phyloP scores from a whole-genome alignment of 2,329 filamentous ascomycete species.

The Fusarium pseudonygamai region DNA sequence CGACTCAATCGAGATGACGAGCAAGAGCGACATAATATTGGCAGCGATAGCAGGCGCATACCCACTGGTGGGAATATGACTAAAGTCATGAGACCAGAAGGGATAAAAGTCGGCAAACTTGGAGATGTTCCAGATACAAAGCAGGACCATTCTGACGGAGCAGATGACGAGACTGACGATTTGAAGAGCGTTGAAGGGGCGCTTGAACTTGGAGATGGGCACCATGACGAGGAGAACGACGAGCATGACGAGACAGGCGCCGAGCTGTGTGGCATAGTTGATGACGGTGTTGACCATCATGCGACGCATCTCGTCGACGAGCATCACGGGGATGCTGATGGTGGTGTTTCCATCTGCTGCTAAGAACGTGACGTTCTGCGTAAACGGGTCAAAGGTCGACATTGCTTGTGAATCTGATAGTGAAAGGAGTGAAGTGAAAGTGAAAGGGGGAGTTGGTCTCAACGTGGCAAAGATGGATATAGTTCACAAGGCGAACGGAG shows the following conservation, averaged over 20 bases:
- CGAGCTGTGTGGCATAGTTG: slow-evolving; percentile 77
- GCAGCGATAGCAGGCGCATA: slow-evolving; percentile 51
- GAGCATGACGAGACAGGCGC: slow-evolving; percentile 72
- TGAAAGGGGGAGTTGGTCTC: not conserved
- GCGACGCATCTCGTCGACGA: slow-evolving; percentile 47
- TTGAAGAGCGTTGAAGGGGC: slow-evolving; percentile 74
- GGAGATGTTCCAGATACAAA: slow-evolving; percentile 68
- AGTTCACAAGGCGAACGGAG: slow-evolving; percentile 9
- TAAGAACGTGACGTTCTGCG: slow-evolving; percentile 50
- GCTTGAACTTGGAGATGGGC: slow-evolving; percentile 69
- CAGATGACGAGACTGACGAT: slow-evolving; percentile 67
- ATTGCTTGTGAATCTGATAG: slow-evolving; percentile 32
- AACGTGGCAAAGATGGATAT: not conserved
- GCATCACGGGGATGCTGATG: slow-evolving; percentile 46
- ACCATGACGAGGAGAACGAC: slow-evolving; percentile 74
- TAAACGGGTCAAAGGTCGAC: slow-evolving; percentile 48
- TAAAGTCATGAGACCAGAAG: slow-evolving; percentile 64
- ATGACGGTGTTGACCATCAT: slow-evolving; percentile 56
- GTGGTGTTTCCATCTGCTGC: slow-evolving; percentile 45
- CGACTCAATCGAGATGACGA: slow-evolving; percentile 56
- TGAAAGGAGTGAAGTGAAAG: not conserved
- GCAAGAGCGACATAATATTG: slow-evolving; percentile 54
- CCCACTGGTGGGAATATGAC: slow-evolving; percentile 53
- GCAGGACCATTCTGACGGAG: slow-evolving; percentile 66
- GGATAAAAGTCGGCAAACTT: slow-evolving; percentile 70